These are phyloP conservation scores for Candida maltosa DNA, from an alignment of 805 yeast genomes.

Conservation along the genomic window DNA sequence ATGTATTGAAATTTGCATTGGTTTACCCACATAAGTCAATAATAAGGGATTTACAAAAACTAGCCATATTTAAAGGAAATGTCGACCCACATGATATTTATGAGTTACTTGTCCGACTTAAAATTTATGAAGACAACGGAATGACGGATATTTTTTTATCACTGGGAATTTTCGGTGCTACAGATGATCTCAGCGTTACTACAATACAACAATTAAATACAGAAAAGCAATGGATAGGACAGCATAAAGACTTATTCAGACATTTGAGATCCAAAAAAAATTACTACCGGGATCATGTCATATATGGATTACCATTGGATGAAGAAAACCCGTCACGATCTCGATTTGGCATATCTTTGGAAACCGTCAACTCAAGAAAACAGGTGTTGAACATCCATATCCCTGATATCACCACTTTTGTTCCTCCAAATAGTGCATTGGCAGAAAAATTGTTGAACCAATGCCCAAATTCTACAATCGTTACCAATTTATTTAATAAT, in stretches of 20 bases:
- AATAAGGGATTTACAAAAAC: slow-evolving; percentile 4
- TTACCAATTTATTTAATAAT: background rate
- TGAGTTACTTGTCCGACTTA: slow-evolving; percentile 14
- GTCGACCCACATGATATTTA: slow-evolving; percentile 10
- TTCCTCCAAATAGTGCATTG: background rate
- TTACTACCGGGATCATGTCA: slow-evolving; percentile 24
- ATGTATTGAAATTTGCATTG: slow-evolving; percentile 24
- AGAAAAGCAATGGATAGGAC: background rate
- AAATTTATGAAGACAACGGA: slow-evolving; percentile 18
- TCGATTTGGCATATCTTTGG: slow-evolving; percentile 33
- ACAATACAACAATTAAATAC: background rate
- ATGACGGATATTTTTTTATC: slow-evolving; percentile 20
- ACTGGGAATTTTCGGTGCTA: slow-evolving; percentile 5
- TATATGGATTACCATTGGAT: slow-evolving; percentile 26
- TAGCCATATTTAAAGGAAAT: slow-evolving; percentile 8
- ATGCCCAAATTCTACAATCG: background rate
- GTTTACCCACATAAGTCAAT: slow-evolving; percentile 31
- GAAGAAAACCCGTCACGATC: slow-evolving; percentile 1
- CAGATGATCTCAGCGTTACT: slow-evolving; percentile 7
- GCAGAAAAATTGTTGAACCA: background rate
- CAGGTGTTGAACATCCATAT: slow-evolving; percentile 36
- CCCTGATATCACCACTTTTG: slow-evolving; percentile 34
- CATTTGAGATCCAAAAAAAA: slow-evolving; percentile 23
- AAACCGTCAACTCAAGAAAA: slow-evolving; percentile 32
- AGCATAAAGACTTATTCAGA: slow-evolving; percentile 22